These are phyloP conservation scores for Astrothelium subdiscretum DNA, from an alignment of 495 filamentous ascomycete genomes.

Conservation along the genomic window DNA sequence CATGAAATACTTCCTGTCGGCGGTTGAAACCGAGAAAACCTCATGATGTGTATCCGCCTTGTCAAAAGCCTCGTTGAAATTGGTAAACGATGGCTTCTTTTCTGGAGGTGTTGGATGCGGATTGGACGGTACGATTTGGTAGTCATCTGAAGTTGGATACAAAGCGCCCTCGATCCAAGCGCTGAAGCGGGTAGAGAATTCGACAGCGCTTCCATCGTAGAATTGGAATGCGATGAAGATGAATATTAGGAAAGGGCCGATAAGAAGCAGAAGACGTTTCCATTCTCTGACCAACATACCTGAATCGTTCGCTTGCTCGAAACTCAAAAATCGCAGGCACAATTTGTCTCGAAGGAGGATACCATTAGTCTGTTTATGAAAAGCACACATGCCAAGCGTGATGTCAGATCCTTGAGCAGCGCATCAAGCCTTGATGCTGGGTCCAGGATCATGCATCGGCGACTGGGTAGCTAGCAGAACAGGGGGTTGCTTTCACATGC, in stretches of 20 bases:
- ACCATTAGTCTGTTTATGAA: background rate
- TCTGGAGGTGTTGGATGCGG: background rate
- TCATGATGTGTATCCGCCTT: slow-evolving; percentile 13
- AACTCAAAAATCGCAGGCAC: background rate
- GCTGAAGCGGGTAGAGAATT: background rate
- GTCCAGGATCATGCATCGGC: background rate
- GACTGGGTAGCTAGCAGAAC: background rate
- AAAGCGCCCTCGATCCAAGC: background rate
- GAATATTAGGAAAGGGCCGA: background rate
- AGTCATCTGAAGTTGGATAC: background rate
- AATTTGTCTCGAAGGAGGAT: background rate
- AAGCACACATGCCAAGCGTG: background rate
- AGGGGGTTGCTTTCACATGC: background rate
- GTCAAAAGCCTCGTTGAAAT: background rate
- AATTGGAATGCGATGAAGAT: background rate
- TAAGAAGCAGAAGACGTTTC: slow-evolving; percentile 1
- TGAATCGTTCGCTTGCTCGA: background rate
- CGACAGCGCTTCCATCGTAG: background rate
- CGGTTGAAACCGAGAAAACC: slow-evolving; percentile 34
- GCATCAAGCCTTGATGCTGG: background rate
- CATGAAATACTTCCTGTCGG: slow-evolving; percentile 30
- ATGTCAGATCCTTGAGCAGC: background rate
- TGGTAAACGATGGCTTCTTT: background rate
- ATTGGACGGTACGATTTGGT: background rate
- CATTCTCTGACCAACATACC: background rate